Evolutionary conservation across 495 filamentous ascomycete genomes (phyloP), one percentile per base, ranked within the genome.

Genomic region (Neurospora cerealis): DNA sequence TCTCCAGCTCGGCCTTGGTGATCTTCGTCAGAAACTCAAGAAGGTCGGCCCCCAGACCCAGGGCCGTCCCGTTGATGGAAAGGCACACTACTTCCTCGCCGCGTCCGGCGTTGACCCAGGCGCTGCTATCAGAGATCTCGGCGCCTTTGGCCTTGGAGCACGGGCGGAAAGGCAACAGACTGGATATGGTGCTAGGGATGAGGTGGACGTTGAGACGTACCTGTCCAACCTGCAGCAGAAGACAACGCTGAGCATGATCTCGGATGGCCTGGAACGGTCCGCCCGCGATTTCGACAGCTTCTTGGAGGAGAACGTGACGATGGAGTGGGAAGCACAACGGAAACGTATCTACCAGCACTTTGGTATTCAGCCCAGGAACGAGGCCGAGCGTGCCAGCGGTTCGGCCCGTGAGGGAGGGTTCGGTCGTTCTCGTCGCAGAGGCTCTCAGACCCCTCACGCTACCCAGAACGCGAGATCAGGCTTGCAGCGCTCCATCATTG

Each of bases 261-360:
- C 91, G 24, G 94, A 98, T 77, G 93, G 94, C 28, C 86, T 97
- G 74, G 89, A 94, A 76, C 89, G 94, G 72, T 93, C 94, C 17
- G 90, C 93, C 48, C 89, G 89, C 21, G 95, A 98, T 78, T 98
- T 99, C 76, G 94, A 99, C 79, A 81, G 87, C 46, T 98, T 96
- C 80, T 83, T 99, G 62, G 96, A 98, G 79, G 94, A 97, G 75
- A 95, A 96, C 78, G 91, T 98, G 8, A 93, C 93, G 9, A 91
- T 96, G 85, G 93, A 98, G 80, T 98, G 95, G 95, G 94, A 98
- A 72, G 89, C 91, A 7, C 96, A 98, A 82, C 91, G 95, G 44
- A 92, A 91, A 79, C 90, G 90, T 71, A 97, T 98, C 71, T 97
- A 97, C 80, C 89, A 97, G 77, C 96, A 99, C 79, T 98, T 99